phyloP scores from a whole-genome alignment of 1,139 yeast genomes.

The Tardiomyces blankii region DNA sequence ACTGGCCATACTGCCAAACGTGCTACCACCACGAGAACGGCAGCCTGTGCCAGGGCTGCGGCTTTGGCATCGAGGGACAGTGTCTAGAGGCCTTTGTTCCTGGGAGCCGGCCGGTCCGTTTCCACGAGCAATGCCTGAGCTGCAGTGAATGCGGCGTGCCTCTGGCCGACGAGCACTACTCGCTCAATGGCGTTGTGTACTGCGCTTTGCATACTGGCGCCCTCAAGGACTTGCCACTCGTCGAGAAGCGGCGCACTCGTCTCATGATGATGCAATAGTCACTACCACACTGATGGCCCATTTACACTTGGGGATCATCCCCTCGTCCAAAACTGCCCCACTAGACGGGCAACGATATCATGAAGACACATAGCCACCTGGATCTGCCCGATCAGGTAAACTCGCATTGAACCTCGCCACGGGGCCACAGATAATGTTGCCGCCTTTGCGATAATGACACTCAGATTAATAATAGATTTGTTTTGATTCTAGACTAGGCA shows the following conservation, averaged over 20 bases:
- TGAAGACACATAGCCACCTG: no score
- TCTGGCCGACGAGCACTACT: constrained; percentile 22
- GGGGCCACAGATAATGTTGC: no score
- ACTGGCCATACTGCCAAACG: constrained; percentile 62
- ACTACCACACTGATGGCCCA: no score
- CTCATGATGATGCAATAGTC: not conserved
- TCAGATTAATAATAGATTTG: no score
- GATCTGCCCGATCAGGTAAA: no score
- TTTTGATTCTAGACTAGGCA: no score
- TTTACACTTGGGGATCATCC: no score
- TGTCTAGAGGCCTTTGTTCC: constrained; percentile 51
- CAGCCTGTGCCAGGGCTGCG: constrained; percentile 64
- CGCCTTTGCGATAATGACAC: no score
- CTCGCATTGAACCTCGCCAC: no score
- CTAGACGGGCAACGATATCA: no score
- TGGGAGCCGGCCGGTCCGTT: constrained; percentile 14
- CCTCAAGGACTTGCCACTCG: not conserved
- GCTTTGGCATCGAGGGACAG: constrained; percentile 75
- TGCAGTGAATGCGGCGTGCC: constrained; percentile 22
- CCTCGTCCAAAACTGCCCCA: no score
- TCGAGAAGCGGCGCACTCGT: not conserved
- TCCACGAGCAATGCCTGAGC: constrained; percentile 23
- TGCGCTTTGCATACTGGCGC: not conserved
- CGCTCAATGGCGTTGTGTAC: constrained; percentile 14
- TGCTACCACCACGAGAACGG: constrained; percentile 76